Evolutionary conservation across 2,329 filamentous ascomycete species (phyloP), one percentile per base, ranked within the genome.

Genomic region (Aspergillus sp.): DNA sequence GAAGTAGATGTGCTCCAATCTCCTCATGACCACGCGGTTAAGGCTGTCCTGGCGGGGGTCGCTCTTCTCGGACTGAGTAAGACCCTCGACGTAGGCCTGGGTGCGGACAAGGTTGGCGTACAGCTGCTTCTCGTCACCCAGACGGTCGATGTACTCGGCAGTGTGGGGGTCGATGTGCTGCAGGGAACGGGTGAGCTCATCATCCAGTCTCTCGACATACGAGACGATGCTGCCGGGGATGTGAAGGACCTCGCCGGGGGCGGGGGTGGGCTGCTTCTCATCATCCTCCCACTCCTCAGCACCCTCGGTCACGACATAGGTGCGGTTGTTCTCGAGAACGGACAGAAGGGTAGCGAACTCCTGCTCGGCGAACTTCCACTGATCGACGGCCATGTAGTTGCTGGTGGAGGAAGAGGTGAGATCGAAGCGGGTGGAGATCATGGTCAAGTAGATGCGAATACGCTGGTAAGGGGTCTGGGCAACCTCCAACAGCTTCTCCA

Each of bases 221-320:
- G 95, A 98, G 49, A 97, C 91, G 63, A 98, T 83, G 81, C 92
- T 97, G 74, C 95, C 96, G 19, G 95, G 91, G 60, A 99, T 93
- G 84, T 97, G 91, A 74, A 94, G 86, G 76, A 87, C 90, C 77
- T 97, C 89, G 64, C 87, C 91, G 21, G 84, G 78, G 59, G 85
- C 86, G 67, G 94, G 82, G 32, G 84, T 84, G 13, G 95, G 95
- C 43, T 88, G 85, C 83, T 97, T 98, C 71, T 99, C 96, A 69
- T 99, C 96, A 72, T 99, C 95, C 69, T 99, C 95, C 95, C 95
- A 98, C 79, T 99, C 95, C 76, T 99, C 95, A 21, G 92, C 95
- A 68, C 87, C 89, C 80, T 99, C 95, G 23, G 95, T 84, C 51
- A 99, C 91, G 55, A 98, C 84, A 74, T 94, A 90, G 65, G 95